phyloP scores from a whole-genome alignment of 495 filamentous ascomycete genomes.

The Penicillium macrosclerotiorum region DNA sequence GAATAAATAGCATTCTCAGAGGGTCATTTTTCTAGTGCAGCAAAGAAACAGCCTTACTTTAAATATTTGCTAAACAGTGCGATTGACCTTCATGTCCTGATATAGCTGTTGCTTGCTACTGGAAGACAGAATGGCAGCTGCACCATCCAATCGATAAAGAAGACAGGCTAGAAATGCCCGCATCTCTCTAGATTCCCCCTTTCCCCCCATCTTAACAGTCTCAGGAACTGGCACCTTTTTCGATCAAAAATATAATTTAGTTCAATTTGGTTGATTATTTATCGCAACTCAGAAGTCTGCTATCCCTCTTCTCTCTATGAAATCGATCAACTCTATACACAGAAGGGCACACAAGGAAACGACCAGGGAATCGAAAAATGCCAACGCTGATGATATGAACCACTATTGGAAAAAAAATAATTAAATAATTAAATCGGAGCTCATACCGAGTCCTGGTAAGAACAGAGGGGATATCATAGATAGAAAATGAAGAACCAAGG shows the following conservation, averaged over 20 bases:
- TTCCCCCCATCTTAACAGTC: too few relatives aligned
- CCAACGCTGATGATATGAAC: slow-evolving; percentile 24
- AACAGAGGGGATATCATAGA: slow-evolving; percentile 39
- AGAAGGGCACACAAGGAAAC: slow-evolving; percentile 17
- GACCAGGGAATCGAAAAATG: slow-evolving; percentile 18
- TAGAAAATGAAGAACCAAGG: slow-evolving; percentile 12
- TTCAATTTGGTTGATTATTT: slow-evolving; percentile 15
- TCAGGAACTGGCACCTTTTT: too few relatives aligned
- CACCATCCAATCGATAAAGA: too few relatives aligned
- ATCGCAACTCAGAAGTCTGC: slow-evolving; percentile 9
- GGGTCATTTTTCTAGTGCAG: too few relatives aligned
- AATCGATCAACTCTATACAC: slow-evolving; percentile 21
- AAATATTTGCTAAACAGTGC: too few relatives aligned
- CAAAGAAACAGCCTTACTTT: too few relatives aligned
- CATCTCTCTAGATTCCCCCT: too few relatives aligned
- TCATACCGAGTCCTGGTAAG: slow-evolving; percentile 25
- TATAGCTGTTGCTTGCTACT: neutral
- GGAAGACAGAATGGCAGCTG: too few relatives aligned
- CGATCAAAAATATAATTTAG: slow-evolving; percentile 16
- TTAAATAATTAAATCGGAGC: slow-evolving; percentile 32
- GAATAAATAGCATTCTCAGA: too few relatives aligned
- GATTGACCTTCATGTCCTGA: neutral
- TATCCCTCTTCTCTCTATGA: slow-evolving; percentile 13
- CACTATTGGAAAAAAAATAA: slow-evolving; percentile 15
- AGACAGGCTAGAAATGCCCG: too few relatives aligned